A percentile compares a stretch with the other conserved stretches of the same genome.
These are phyloP conservation scores for Punica granatum DNA, from an alignment of 345 rosid species.

Conservation along the genomic window DNA sequence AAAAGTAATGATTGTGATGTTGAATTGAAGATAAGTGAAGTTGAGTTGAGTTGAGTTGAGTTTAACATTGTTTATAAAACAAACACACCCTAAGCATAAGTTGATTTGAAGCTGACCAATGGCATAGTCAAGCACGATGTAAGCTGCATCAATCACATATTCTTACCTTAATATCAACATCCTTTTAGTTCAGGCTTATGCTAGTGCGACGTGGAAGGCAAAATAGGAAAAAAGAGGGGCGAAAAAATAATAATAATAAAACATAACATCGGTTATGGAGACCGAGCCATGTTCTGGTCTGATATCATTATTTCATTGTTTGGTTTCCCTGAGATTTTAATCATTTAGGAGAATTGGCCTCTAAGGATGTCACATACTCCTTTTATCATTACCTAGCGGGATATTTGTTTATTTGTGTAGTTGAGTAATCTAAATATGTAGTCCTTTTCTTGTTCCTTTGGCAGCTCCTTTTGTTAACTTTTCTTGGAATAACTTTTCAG, in stretches of 20 bases:
- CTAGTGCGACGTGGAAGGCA: not conserved
- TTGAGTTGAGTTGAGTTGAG: too few species aligned
- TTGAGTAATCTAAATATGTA: not conserved
- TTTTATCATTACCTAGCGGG: not conserved
- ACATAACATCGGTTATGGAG: too few species aligned
- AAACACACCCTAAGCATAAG: too few species aligned
- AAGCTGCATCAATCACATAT: not conserved
- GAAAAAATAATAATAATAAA: not conserved
- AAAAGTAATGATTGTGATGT: too few species aligned
- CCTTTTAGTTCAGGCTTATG: not conserved
- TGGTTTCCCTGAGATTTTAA: not conserved
- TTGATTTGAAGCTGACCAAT: too few species aligned
- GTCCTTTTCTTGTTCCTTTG: not conserved
- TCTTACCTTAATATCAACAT: not conserved
- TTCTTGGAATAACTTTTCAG: slow-evolving; percentile 30
- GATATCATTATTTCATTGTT: not conserved
- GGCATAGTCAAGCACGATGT: too few species aligned
- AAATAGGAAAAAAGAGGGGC: not conserved
- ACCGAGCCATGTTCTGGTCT: too few species aligned
- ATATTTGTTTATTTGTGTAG: not conserved
- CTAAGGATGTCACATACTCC: not conserved
- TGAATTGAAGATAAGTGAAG: too few species aligned
- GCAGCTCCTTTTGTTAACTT: slow-evolving; percentile 2
- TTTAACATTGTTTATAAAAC: too few species aligned
- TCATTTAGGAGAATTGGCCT: not conserved